Evolutionary conservation across 495 filamentous ascomycete species (phyloP).

Genomic region (Apiosordaria backusii): DNA sequence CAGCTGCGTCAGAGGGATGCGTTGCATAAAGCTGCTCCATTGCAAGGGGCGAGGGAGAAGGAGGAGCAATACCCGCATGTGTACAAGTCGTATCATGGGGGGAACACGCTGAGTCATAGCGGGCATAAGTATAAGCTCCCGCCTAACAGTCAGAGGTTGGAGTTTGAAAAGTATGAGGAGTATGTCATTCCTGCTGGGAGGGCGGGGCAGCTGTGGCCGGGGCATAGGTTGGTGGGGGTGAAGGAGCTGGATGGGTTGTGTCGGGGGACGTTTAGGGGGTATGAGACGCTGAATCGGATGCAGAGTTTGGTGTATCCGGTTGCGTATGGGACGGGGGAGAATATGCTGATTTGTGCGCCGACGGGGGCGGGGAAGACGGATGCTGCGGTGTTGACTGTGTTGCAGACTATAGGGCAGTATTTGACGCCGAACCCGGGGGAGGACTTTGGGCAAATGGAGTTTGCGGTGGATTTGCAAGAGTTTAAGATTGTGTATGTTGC

Average conservation of each 20-base stretch:
- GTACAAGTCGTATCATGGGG: slow-evolving; percentile 74
- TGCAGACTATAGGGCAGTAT: slow-evolving; percentile 86
- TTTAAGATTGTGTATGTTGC: slow-evolving; percentile 99
- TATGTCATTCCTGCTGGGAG: slow-evolving; percentile 77
- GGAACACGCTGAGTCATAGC: slow-evolving; percentile 72
- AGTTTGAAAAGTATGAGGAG: slow-evolving; percentile 75
- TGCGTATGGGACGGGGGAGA: slow-evolving; percentile 92
- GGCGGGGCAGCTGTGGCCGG: slow-evolving; percentile 66
- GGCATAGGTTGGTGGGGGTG: slow-evolving; percentile 73
- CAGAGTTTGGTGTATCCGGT: slow-evolving; percentile 95
- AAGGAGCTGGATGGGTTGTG: slow-evolving; percentile 85
- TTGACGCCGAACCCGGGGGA: slow-evolving; percentile 72
- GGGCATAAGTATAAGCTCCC: slow-evolving; percentile 78
- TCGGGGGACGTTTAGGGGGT: slow-evolving; percentile 86
- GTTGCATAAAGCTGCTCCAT: slow-evolving; percentile 73
- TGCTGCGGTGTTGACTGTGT: slow-evolving; percentile 91
- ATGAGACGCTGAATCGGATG: slow-evolving; percentile 93
- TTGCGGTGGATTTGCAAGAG: slow-evolving; percentile 72
- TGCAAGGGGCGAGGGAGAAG: slow-evolving; percentile 59
- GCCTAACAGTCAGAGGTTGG: slow-evolving; percentile 54
- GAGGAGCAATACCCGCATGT: slow-evolving; percentile 85
- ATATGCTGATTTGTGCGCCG: slow-evolving; percentile 97
- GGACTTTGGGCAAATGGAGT: slow-evolving; percentile 67
- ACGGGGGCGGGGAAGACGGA: slow-evolving; percentile 99
- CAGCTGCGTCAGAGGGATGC: slow-evolving; percentile 68